These are phyloP conservation scores for Ilex aquifolium DNA, from an alignment of 257 asterid species.

Conservation along the genomic window DNA sequence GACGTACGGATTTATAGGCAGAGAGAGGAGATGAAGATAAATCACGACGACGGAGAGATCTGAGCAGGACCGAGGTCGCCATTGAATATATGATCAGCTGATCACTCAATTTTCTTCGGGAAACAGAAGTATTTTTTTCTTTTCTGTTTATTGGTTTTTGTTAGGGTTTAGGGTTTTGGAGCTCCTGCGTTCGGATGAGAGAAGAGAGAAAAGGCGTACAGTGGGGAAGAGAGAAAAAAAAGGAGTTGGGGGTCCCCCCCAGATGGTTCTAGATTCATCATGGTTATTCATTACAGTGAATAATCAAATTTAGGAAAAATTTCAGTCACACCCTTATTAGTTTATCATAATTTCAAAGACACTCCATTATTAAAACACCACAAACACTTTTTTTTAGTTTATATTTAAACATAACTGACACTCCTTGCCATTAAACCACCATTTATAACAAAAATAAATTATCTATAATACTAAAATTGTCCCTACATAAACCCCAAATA, in stretches of 20 bases:
- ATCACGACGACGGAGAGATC: conserved; percentile 62
- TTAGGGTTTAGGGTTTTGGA: conserved; percentile 42
- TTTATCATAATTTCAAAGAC: too few relatives aligned
- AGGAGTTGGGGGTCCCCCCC: too few relatives aligned
- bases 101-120: neutral
- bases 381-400: too few relatives aligned
- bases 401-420: too few relatives aligned
- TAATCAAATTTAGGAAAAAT: too few relatives aligned
- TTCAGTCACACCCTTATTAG: too few relatives aligned
- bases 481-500: too few relatives aligned
- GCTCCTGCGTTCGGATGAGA: neutral
- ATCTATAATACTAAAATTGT: too few relatives aligned
- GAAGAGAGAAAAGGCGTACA: conserved; percentile 5
- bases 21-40: conserved; percentile 37
- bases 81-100: conserved; percentile 9
- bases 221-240: neutral
- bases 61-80: conserved; percentile 57
- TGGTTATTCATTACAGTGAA: too few relatives aligned
- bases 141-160: conserved; percentile 12
- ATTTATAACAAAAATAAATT: too few relatives aligned
- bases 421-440: too few relatives aligned
- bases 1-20: conserved; percentile 39
- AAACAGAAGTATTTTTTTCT: neutral
- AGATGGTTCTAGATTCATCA: conserved; percentile 25
- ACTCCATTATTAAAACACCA: too few relatives aligned